phyloP scores from a whole-genome alignment of 176 grass and related monocot species.

The Musa beccarii region DNA sequence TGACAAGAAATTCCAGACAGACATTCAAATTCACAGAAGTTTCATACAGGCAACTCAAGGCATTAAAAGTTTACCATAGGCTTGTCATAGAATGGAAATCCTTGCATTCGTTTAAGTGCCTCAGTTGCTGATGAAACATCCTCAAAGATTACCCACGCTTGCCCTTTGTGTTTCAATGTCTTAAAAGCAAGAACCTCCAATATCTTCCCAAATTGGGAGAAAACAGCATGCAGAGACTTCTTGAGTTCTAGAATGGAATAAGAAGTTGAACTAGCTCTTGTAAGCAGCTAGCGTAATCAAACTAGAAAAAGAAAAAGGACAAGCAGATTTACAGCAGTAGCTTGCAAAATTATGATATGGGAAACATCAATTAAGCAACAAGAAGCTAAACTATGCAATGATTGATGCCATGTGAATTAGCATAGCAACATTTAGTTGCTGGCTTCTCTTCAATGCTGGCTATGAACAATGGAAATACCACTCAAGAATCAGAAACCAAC shows the following conservation, averaged over 20 bases:
- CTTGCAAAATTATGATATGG: neutral
- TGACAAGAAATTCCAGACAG: neutral
- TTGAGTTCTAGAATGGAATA: conserved; percentile 64
- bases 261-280: neutral
- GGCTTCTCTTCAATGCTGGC: neutral
- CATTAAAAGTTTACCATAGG: conserved; percentile 60
- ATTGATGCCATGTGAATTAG: neutral
- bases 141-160: conserved; percentile 92
- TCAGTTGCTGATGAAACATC: conserved; percentile 81
- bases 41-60: neutral
- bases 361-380: neutral
- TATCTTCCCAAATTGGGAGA: conserved; percentile 98
- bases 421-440: no score
- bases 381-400: neutral
- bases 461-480: neutral
- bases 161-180: conserved; percentile 93
- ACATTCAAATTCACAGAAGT: no score
- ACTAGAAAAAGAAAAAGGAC: neutral
- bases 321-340: neutral
- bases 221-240: conserved; percentile 76
- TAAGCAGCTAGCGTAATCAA: neutral
- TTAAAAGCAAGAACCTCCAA: conserved; percentile 93
- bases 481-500: neutral
- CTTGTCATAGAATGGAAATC: conserved; percentile 91
- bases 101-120: conserved; percentile 89